These are phyloP conservation scores for Cercospora sesami DNA, from an alignment of 2,329 filamentous ascomycete genomes.

Conservation along the genomic window DNA sequence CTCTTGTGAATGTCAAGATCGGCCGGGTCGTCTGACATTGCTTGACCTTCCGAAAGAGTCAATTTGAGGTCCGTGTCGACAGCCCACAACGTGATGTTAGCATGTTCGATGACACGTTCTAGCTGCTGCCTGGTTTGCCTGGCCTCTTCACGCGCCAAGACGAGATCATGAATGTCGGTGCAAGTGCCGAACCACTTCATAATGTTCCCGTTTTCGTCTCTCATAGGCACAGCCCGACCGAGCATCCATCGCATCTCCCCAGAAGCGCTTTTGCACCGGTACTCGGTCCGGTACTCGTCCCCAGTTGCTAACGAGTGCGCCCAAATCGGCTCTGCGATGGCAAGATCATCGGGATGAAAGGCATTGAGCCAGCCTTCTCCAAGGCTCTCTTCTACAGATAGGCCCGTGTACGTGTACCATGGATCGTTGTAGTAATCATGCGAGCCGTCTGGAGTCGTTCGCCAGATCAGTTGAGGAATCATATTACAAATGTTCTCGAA, in stretches of 20 bases:
- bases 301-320: constrained; percentile 64
- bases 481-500: constrained; percentile 75
- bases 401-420: constrained; percentile 79
- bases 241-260: constrained; percentile 80
- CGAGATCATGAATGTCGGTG: constrained; percentile 75
- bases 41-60: constrained; percentile 67
- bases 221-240: constrained; percentile 65
- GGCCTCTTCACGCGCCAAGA: constrained; percentile 66
- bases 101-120: constrained; percentile 70
- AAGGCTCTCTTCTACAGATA: constrained; percentile 62
- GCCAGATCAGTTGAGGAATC: constrained; percentile 65
- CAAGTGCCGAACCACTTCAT: constrained; percentile 80
- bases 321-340: constrained; percentile 59
- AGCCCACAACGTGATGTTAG: constrained; percentile 73
- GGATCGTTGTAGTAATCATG: constrained; percentile 71
- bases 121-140: constrained; percentile 69
- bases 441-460: constrained; percentile 61
- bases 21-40: constrained; percentile 38
- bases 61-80: constrained; percentile 63
- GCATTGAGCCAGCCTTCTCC: constrained; percentile 63
- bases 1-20: constrained; percentile 15
- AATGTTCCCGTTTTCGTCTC: constrained; percentile 66
- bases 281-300: constrained; percentile 68
- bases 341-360: constrained; percentile 70
- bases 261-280: constrained; percentile 64